Conservation (phyloP, 2,329 filamentous ascomycete species). For the Plenodomus tracheiphilus region DNA sequence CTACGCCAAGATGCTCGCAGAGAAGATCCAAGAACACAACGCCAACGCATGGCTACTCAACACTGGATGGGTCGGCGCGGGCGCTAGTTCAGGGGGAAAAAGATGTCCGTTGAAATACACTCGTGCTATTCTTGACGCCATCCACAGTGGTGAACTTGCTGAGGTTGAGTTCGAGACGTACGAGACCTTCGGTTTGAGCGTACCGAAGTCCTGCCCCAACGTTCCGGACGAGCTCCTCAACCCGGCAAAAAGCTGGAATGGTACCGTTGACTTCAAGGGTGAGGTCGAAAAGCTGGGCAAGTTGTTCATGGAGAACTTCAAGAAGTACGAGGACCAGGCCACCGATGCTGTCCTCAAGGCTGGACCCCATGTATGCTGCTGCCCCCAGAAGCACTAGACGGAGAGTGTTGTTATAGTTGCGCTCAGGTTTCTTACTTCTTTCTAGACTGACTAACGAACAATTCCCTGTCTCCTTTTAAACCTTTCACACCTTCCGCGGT, state of each 20-base stretch:
- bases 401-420: not conserved
- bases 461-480: slow-evolving; percentile 1
- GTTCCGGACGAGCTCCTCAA: slow-evolving; percentile 93
- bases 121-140: slow-evolving; percentile 94
- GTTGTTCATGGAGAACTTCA: slow-evolving; percentile 96
- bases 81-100: slow-evolving; percentile 87
- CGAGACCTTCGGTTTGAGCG: slow-evolving; percentile 92
- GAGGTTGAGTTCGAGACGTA: slow-evolving; percentile 93
- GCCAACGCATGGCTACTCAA: slow-evolving; percentile 98
- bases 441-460: slow-evolving; percentile 12
- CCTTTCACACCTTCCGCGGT: slow-evolving; percentile 7
- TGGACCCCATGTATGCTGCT: slow-evolving; percentile 49
- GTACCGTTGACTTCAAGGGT: slow-evolving; percentile 76
- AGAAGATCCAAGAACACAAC: slow-evolving; percentile 95
- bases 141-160: slow-evolving; percentile 95
- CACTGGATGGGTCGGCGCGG: slow-evolving; percentile 95
- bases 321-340: slow-evolving; percentile 87
- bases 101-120: slow-evolving; percentile 72
- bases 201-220: slow-evolving; percentile 88
- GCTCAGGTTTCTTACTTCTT: slow-evolving; percentile 8
- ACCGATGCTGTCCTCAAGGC: slow-evolving; percentile 51
- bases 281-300: slow-evolving; percentile 89
- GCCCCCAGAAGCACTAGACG: slow-evolving; percentile 36
- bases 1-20: slow-evolving; percentile 96
- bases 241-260: slow-evolving; percentile 90